These are phyloP conservation scores for Diaporthe citri DNA, from an alignment of 2,329 filamentous ascomycete genomes.

Conservation along the genomic window DNA sequence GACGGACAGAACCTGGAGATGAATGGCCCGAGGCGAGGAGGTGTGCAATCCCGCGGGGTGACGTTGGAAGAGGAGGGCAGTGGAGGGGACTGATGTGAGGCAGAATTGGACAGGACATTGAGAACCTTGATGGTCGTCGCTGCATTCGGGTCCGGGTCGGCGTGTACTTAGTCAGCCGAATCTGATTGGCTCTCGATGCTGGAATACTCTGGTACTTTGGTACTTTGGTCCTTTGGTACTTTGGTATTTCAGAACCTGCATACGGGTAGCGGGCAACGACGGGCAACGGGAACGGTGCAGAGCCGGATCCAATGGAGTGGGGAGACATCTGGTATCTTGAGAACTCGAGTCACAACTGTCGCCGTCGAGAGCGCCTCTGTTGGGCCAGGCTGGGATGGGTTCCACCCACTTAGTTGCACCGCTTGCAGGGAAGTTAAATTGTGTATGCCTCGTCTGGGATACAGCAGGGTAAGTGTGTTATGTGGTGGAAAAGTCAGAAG, in stretches of 20 bases:
- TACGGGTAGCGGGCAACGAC: background rate
- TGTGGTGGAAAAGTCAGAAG: background rate
- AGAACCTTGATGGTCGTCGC: conserved; percentile 18
- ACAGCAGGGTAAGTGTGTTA: background rate
- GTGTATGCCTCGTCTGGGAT: too few relatives aligned
- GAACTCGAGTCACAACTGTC: background rate
- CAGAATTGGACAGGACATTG: conserved; percentile 19
- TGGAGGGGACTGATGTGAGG: conserved; percentile 30
- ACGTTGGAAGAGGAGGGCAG: conserved; percentile 20
- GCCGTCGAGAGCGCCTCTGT: background rate
- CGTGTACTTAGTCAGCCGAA: conserved; percentile 8
- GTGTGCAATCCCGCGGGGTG: conserved; percentile 14
- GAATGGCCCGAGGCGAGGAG: conserved; percentile 6
- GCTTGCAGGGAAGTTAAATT: background rate
- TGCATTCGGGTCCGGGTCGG: conserved; percentile 23
- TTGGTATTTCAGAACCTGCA: background rate
- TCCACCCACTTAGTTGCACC: background rate
- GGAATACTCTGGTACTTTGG: background rate
- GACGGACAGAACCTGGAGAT: background rate
- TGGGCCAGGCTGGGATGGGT: background rate
- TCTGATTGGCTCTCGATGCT: conserved; percentile 6
- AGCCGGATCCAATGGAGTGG: background rate
- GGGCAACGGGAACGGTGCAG: background rate
- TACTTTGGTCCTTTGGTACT: background rate
- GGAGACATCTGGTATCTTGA: background rate